Evolutionary conservation across 768 basidiomycete genomes (phyloP), one percentile per base, ranked within the genome.

Genomic region (Podaxis sp.): DNA sequence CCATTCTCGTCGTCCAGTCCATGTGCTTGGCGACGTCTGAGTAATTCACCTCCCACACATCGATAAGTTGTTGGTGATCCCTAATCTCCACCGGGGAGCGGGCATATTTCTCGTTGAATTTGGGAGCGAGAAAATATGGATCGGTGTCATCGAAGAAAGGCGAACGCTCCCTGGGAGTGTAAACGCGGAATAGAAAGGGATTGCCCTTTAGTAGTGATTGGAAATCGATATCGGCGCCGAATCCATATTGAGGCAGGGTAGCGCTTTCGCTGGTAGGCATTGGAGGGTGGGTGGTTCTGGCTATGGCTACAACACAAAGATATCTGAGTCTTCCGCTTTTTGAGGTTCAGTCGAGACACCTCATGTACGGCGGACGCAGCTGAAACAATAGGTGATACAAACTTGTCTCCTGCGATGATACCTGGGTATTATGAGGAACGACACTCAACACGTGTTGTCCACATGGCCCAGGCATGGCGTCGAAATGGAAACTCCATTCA

Each of bases 121-220:
- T 83, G 59, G 85, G 86, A 22, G 88, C 89, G 56, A 91, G 74
- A 66, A 92, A 91, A 72, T 82, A 89, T 1, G 87, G 82, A 69
- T 89, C 84, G 3, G 79, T 75, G 41, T 78, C 75, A 69, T 86
- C 84, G 68, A 78, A 75, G 66, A 81, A 80, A 20, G 82, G 82
- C 1, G 84, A 82, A 48, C 75, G 79, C 60, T 82, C 79, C 70
- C 86, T 89, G 30, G 90, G 90, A 38, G 90, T 91, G 71, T 92
- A 87, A 13, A 93, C 85, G 48, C 91, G 89, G 78, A 89, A 93
- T 68, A 93, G 81, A 74, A 90, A 91, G 37, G 83, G 85, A 71
- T 91, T 92, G 58, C 81, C 77, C 58, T 81, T 76, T 66, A 87
- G 74, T 49, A 93, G 82, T 38, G 74, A 76, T 57, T 84, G 81